These are phyloP conservation scores for Eucalyptus paniculata DNA, from an alignment of 345 rosid species.

Conservation along the genomic window DNA sequence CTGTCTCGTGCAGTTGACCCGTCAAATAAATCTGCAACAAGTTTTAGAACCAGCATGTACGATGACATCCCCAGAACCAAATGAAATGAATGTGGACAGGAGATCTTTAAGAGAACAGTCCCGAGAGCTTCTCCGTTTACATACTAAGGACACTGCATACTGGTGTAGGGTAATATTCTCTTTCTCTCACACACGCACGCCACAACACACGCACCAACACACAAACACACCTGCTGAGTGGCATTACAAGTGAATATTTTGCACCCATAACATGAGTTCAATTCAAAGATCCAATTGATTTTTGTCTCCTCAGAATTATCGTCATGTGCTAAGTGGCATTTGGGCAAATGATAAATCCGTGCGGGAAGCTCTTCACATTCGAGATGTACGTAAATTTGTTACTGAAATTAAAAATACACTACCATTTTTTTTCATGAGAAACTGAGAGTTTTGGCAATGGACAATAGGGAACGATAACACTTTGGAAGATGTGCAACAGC, in stretches of 20 bases:
- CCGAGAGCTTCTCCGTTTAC: background rate
- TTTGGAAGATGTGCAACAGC: constrained; percentile 17
- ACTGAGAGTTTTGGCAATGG: background rate
- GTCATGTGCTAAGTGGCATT: constrained; percentile 11
- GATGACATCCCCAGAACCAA: constrained; percentile 1
- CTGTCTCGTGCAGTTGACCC: constrained; percentile 1
- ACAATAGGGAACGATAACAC: constrained; percentile 1
- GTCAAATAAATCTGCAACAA: constrained; percentile 12
- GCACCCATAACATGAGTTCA: background rate
- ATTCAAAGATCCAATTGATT: background rate
- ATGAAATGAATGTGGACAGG: background rate
- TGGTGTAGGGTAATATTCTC: constrained; percentile 16
- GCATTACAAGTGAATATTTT: background rate
- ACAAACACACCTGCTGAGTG: background rate
- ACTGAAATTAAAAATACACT: background rate
- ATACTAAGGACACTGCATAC: background rate
- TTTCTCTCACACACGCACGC: background rate
- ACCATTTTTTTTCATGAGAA: background rate
- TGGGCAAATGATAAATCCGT: constrained; percentile 21
- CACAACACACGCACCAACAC: background rate
- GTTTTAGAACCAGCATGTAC: constrained; percentile 17
- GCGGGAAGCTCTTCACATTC: constrained; percentile 7
- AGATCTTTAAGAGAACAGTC: constrained; percentile 3
- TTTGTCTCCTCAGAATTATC: constrained; percentile 6
- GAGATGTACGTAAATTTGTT: background rate